Evolutionary conservation across 495 filamentous ascomycete genomes (phyloP).

Genomic region (Neurospora sp.): DNA sequence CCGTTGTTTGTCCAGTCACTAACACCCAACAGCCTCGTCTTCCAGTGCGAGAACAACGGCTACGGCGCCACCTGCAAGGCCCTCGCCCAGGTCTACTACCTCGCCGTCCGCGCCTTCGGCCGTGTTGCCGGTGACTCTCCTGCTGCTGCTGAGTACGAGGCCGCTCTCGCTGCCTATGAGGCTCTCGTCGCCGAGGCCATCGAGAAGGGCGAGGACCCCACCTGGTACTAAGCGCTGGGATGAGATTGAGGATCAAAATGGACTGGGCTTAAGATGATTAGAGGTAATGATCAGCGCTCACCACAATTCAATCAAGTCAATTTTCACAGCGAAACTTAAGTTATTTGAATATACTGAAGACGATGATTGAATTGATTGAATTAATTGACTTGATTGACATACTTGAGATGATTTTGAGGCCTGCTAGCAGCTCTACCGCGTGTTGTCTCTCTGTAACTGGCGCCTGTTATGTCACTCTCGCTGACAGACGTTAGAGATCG

Average conservation of each 20-base stretch:
- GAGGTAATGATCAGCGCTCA: too few relatives aligned
- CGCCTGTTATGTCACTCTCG: too few relatives aligned
- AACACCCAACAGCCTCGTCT: conserved; percentile 17
- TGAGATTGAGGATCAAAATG: neutral
- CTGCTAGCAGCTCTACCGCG: too few relatives aligned
- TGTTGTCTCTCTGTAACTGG: too few relatives aligned
- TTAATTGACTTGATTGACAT: too few relatives aligned
- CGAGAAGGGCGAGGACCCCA: conserved; percentile 9
- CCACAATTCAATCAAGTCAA: too few relatives aligned
- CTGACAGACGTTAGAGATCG: too few relatives aligned
- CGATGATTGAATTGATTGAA: too few relatives aligned
- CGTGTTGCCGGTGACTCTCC: conserved; percentile 11
- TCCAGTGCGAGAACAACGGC: conserved; percentile 13
- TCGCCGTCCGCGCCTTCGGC: conserved; percentile 30
- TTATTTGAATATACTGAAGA: too few relatives aligned
- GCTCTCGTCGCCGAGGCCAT: conserved; percentile 19
- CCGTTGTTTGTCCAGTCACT: neutral
- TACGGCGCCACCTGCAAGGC: conserved; percentile 18
- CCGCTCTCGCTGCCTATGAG: conserved; percentile 21
- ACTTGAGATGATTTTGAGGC: too few relatives aligned
- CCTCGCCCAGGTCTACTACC: conserved; percentile 35
- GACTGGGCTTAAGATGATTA: neutral
- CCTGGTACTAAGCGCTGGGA: neutral
- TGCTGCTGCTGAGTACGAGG: conserved; percentile 21
- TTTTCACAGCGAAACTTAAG: too few relatives aligned